Evolutionary conservation across 306 rosid species (phyloP), one percentile per base, ranked within the genome.

Genomic region (Quercus mongolica): DNA sequence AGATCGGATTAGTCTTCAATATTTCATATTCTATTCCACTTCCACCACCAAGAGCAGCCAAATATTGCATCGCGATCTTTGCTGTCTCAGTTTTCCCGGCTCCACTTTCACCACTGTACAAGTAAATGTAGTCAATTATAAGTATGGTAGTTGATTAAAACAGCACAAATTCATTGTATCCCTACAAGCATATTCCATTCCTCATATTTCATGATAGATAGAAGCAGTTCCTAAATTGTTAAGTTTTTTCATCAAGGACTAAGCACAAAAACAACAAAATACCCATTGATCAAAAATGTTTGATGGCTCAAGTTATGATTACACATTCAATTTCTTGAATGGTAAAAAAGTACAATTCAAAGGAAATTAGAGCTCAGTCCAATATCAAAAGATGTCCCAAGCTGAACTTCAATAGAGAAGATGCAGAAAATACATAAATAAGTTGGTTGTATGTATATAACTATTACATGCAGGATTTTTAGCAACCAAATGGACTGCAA

Each of bases 21-120:
- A 95, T 91, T 85, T 95, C 99, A 83, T 89, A 71, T 83, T 95
- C 99, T 84, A 95, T 95, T 75, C 99, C 99, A 79, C 97, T 93
- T 87, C 99, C 99, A 84, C 99, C 99, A 69, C 97, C 97, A 76
- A 95, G 96, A 79, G 98, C 87, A 70, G 97, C 99, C 87, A 95
- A 81, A 85, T 95, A 95, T 67, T 95, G 99, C 99, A 95, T 95
- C 71, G 98, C 98, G 85, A 95, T 95, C 84, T 95, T 95, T 65
- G 98, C 97, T 8, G 99, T 95, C 91, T 93, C 99, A 17, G 99
- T 95, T 85, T 95, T 95, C 79, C 99, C 99, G 5, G 99, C 99
- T 80, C 99, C 99, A 88, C 99, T 95, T 89, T 95, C 99, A 14
- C 99, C 99, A 78, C 99, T 95, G 83, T 55, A 71, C 76, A 83